phyloP scores from a whole-genome alignment of 1,284 basidiomycete species.

The Cutaneotrichosporon cutaneum region DNA sequence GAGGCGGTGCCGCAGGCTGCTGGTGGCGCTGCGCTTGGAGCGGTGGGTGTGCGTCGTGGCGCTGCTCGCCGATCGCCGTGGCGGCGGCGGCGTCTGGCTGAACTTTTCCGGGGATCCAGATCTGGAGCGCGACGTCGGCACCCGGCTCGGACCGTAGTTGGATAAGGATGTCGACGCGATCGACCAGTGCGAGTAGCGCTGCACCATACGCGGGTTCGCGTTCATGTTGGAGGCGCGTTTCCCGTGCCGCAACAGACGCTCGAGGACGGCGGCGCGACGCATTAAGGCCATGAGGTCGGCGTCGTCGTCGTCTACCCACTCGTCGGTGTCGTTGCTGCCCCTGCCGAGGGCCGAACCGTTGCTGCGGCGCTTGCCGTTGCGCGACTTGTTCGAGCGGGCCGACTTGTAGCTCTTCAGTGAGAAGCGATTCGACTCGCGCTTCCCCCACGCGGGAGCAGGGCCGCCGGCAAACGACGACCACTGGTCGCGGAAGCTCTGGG shows the following conservation, averaged over 20 bases:
- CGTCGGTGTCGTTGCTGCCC: constrained; percentile 6
- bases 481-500: constrained; percentile 3
- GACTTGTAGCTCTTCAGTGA: constrained; percentile 12
- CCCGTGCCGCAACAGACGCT: constrained; percentile 39
- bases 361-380: constrained; percentile 12
- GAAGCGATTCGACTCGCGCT: constrained; percentile 16
- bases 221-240: constrained; percentile 31
- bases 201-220: constrained; percentile 4
- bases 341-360: neutral
- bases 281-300: constrained; percentile 37
- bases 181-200: constrained; percentile 14
- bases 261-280: constrained; percentile 41
- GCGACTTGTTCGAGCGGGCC: constrained; percentile 9
- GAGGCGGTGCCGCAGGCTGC: neutral
- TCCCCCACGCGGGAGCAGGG: constrained; percentile 22
- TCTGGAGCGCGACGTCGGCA: neutral
- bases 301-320: constrained; percentile 28
- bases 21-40: constrained; percentile 7
- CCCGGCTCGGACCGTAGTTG: constrained; percentile 2
- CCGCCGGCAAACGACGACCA: constrained; percentile 20
- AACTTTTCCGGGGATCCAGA: neutral
- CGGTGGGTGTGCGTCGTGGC: neutral
- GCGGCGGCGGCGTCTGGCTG: neutral
- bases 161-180: constrained; percentile 9
- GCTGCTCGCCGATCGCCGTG: neutral